Evolutionary conservation across 2,329 filamentous ascomycete genomes (phyloP).

Genomic region (Elsinoe necatrix): DNA sequence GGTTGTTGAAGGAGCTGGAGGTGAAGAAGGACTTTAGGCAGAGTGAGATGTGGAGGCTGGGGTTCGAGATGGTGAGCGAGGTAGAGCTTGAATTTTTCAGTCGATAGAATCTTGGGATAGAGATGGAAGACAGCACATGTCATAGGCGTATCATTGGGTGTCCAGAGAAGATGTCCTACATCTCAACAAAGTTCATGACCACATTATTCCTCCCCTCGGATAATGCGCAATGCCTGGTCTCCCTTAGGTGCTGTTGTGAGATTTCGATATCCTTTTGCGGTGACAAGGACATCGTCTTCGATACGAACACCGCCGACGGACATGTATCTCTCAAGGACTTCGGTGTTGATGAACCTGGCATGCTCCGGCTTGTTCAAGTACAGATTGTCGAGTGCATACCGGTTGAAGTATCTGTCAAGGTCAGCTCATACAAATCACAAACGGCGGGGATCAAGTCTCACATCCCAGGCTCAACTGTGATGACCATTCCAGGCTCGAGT

Average conservation of each 20-base stretch:
- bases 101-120: not conserved
- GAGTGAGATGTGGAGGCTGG: conserved; percentile 10
- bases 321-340: conserved; percentile 71
- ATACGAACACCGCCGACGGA: conserved; percentile 68
- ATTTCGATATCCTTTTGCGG: conserved; percentile 60
- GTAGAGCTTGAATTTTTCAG: not conserved
- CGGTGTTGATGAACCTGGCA: conserved; percentile 65
- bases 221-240: conserved; percentile 53
- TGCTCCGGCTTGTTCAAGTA: conserved; percentile 66
- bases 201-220: conserved; percentile 26
- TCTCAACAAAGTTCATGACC: not conserved
- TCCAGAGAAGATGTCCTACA: not conserved
- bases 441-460: conserved; percentile 11
- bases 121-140: not conserved
- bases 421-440: not conserved
- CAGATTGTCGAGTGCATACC: conserved; percentile 69
- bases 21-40: not conserved
- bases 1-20: conserved; percentile 2
- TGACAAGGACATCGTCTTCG: conserved; percentile 67
- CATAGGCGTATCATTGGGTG: not conserved
- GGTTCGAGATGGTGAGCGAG: conserved; percentile 5
- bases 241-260: conserved; percentile 65
- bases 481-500: conserved; percentile 47
- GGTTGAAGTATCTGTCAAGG: conserved; percentile 72
- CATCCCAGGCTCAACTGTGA: conserved; percentile 49